Evolutionary conservation across 2,329 filamentous ascomycete genomes (phyloP), one percentile per base, ranked within the genome.

Genomic region (Penicillium griseofulvum): DNA sequence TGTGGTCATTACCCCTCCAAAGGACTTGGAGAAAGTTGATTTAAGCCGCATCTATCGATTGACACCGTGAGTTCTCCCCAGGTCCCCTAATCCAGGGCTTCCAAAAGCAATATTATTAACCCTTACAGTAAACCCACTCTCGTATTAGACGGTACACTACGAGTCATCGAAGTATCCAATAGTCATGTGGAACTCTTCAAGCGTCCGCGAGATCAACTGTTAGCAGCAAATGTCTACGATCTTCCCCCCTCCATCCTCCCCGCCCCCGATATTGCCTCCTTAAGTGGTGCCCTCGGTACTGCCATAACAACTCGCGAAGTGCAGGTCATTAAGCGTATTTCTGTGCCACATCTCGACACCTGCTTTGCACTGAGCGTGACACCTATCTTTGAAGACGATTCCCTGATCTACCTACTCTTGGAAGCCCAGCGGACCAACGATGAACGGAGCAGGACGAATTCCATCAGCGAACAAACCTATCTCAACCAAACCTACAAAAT

Each of bases 401-500:
- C 51, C 3, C 63, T 81, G 8, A 65, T 74, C 38, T 78, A 75
- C 60, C 52, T 80, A 7, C 63, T 78, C 8, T 66, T 81, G 26
- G 76, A 80, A 56, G 69, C 74, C 16, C 67, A 74, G 7, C 69
- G 77, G 46, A 64, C 70, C 41, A 74, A 70, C 22, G 67, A 69
- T 34, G 29, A 45, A 36, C 29, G 29, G 68, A 74, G n/a, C 55
- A 58, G 14, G 19, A 56, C 26, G 56, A 47, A 17, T 31, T 59
- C 7, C 56, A 71, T 71, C 11, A 73, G 72, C 37, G 74, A 78
- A 52, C 75, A 79, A 51, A 65, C 77, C 51, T 78, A 80, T 63
- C 68, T 74, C 49, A 80, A 79, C 61, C 81, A 84, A 61, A 79
- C 78, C 5, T 86, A 85, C 65, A 81, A 81, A n/a, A 81, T 86